Base-by-base conservation (phyloP, 306 rosid genomes). In the Hylodesmum podocarpum region DNA sequence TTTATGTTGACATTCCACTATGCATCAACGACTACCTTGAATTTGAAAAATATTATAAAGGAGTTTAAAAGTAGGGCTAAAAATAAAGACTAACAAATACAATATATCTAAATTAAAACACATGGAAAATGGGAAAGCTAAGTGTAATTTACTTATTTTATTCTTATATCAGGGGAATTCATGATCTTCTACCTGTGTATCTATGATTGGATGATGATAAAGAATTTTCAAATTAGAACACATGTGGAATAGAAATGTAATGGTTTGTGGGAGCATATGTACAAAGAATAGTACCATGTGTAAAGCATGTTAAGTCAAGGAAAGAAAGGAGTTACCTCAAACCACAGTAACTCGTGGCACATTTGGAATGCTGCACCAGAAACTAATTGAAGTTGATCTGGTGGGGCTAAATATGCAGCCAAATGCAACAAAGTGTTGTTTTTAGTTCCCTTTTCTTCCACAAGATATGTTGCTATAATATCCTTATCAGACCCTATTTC, bases 281-380 rank as follows among this genome's bases (percentile, higher is more conserved):
- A 66, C 11, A 13, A 65, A 15, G 21, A 41, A 44, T 14, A 43
- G 2, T 43, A 12, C 18, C 2, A 15, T 16, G 64, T 31, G 33
- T 22, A 51, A 70, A n/a, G n/a, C n/a, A 53, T 71, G 51, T 25
- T 36, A 51, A 71, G 12, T 8, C 27, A 53, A 18, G 4, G 4
- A 54, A 8, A 37, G 15, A 3, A 16, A 6, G 33, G 10, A 8
- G 10, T 8, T 73, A 83, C 86, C 83, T 83, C 46, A 67, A 83
- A 83, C 86, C 86, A 83, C 37, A 44, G 8, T 39, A 83, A 2
- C 78, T 83, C 83, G 0, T 40, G 53, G 34, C 46, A 37, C 87
- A 83, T 79, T 40, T 83, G 84, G 31, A 83, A 78, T 39, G 84
- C 87, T 24, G 78, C 84, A 29, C 84, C 87, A 1, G 81, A 69